phyloP scores from a whole-genome alignment of 2,329 filamentous ascomycete species.

The Aschersonia sp. region DNA sequence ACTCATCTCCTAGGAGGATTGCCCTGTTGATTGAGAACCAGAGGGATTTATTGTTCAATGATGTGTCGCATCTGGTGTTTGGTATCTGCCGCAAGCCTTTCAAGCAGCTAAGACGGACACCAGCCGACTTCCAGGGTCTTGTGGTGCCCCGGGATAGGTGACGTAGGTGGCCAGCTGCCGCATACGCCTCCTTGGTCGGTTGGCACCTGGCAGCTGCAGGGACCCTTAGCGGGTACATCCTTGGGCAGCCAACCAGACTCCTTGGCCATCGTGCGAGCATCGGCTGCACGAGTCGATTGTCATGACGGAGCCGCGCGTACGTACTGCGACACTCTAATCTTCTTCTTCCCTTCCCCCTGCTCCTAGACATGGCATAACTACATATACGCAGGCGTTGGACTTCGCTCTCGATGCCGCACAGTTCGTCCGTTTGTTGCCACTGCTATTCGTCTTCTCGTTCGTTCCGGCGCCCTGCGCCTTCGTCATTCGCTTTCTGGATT shows the following conservation, averaged over 20 bases:
- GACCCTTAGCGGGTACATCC: not conserved
- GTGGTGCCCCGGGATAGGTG: not conserved
- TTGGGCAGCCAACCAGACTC: not conserved
- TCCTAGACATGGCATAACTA: too few species aligned
- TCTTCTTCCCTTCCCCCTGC: too few species aligned
- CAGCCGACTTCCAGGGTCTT: too few species aligned
- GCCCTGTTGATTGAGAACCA: not conserved
- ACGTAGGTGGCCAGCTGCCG: not conserved
- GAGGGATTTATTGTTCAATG: too few species aligned
- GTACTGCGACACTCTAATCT: too few species aligned
- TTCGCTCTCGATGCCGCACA: too few species aligned
- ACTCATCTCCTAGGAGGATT: not conserved
- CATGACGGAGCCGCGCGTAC: too few species aligned
- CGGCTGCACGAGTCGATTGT: not conserved
- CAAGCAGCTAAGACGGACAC: not conserved
- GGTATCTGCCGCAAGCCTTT: not conserved
- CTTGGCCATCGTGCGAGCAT: not conserved
- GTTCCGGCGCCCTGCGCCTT: not conserved
- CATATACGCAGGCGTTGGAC: too few species aligned
- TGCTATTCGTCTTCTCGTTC: not conserved
- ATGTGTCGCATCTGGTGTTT: not conserved
- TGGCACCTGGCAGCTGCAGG: not conserved
- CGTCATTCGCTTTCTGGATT: not conserved
- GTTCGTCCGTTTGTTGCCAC: too few species aligned
- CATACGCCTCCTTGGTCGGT: not conserved